These are phyloP conservation scores for Magnusiomyces paraingens DNA, from an alignment of 1,139 yeast species.

Conservation along the genomic window DNA sequence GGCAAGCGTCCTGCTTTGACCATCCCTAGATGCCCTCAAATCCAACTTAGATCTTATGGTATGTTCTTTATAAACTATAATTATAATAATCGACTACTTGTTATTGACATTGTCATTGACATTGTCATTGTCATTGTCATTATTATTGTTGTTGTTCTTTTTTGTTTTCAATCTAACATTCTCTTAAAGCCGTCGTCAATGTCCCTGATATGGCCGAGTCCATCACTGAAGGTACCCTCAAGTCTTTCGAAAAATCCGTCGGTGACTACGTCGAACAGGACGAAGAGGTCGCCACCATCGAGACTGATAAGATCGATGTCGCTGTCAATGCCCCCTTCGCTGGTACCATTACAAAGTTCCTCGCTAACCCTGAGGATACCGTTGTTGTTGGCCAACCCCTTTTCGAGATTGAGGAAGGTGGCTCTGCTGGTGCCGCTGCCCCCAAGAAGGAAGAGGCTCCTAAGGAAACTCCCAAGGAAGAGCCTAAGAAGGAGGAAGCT, in stretches of 20 bases:
- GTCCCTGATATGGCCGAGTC: conserved; percentile 99
- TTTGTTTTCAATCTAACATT: neutral
- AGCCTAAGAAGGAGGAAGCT: conserved; percentile 24
- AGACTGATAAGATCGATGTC: conserved; percentile 96
- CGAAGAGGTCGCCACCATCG: conserved; percentile 93
- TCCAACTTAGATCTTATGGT: conserved; percentile 14
- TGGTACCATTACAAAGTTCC: conserved; percentile 81
- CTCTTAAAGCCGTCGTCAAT: conserved; percentile 45
- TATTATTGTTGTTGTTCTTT: neutral
- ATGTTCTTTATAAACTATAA: neutral
- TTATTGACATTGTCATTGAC: neutral
- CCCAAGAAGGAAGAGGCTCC: conserved; percentile 30
- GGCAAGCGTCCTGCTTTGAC: neutral
- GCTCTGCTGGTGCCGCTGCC: conserved; percentile 49
- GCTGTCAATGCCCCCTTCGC: conserved; percentile 92
- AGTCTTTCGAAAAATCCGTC: conserved; percentile 60
- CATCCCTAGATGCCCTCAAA: conserved; percentile 4
- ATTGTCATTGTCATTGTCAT: neutral
- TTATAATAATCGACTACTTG: neutral
- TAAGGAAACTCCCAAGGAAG: conserved; percentile 28
- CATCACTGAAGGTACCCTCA: conserved; percentile 91
- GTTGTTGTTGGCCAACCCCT: conserved; percentile 96
- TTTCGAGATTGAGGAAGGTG: conserved; percentile 86
- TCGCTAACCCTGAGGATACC: conserved; percentile 83
- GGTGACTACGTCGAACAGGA: conserved; percentile 88